Evolutionary conservation across 495 filamentous ascomycete genomes (phyloP).

Genomic region (Talaromyces thailandensis): DNA sequence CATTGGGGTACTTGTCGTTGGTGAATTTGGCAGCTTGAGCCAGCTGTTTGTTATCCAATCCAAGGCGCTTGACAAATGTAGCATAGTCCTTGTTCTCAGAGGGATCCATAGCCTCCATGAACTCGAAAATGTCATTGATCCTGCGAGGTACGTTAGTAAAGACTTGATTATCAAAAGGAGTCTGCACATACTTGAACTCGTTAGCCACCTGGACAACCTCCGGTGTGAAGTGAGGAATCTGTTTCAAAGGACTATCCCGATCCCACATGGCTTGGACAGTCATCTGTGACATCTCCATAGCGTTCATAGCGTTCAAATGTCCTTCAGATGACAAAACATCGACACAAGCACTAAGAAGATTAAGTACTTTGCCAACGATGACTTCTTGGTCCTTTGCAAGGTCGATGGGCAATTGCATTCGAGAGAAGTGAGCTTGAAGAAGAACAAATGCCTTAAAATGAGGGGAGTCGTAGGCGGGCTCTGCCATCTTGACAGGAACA

Average conservation of each 20-base stretch:
- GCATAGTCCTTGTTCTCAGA: slow-evolving; percentile 75
- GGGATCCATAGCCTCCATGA: slow-evolving; percentile 98
- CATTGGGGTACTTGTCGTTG: slow-evolving; percentile 91
- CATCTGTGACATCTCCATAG: slow-evolving; percentile 99
- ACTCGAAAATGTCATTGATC: slow-evolving; percentile 90
- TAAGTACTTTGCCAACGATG: slow-evolving; percentile 76
- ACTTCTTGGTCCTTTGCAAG: slow-evolving; percentile 95
- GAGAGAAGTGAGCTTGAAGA: slow-evolving; percentile 92
- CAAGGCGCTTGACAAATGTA: slow-evolving; percentile 63
- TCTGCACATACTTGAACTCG: slow-evolving; percentile 58
- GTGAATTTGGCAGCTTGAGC: slow-evolving; percentile 87
- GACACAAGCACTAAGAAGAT: slow-evolving; percentile 82
- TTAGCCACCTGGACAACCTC: slow-evolving; percentile 77
- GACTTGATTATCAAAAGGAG: neutral
- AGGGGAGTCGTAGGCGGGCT: slow-evolving; percentile 79
- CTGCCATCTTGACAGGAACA: slow-evolving; percentile 87
- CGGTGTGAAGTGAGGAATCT: slow-evolving; percentile 89
- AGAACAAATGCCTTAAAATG: slow-evolving; percentile 98
- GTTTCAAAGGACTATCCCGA: slow-evolving; percentile 90
- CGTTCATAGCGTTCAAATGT: slow-evolving; percentile 91
- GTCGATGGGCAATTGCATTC: slow-evolving; percentile 92
- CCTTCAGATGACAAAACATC: slow-evolving; percentile 95
- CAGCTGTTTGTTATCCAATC: slow-evolving; percentile 73
- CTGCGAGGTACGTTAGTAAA: slow-evolving; percentile 22
- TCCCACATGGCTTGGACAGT: slow-evolving; percentile 99